A percentile compares a stretch with the other conserved stretches of the same genome.
Evolutionary conservation across 495 filamentous ascomycete genomes (phyloP).

Genomic region (Thozetella sp.): DNA sequence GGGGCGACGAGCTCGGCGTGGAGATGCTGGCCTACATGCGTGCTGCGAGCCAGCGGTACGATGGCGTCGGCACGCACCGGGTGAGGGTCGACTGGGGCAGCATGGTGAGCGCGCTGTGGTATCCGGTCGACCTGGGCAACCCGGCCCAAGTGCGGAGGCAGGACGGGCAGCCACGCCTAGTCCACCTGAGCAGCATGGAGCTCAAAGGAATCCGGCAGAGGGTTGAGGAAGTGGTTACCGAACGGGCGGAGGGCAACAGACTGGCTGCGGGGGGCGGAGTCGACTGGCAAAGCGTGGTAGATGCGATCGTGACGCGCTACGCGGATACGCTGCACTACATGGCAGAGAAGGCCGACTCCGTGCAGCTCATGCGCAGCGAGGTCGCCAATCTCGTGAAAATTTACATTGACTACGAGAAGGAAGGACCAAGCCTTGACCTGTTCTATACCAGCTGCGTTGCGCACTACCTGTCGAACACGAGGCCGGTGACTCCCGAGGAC

Average conservation of each 20-base stretch:
- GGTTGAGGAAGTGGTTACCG: slow-evolving; percentile 36
- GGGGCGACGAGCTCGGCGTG: background rate
- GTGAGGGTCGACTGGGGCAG: slow-evolving; percentile 60
- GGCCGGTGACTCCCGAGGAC: slow-evolving; percentile 31
- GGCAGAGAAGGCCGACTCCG: slow-evolving; percentile 28
- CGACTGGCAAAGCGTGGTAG: slow-evolving; percentile 63
- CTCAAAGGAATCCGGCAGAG: slow-evolving; percentile 42
- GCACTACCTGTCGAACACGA: slow-evolving; percentile 38
- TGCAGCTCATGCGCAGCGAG: slow-evolving; percentile 39
- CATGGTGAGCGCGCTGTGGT: slow-evolving; percentile 61
- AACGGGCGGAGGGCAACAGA: slow-evolving; percentile 6
- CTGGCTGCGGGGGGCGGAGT: slow-evolving; percentile 15
- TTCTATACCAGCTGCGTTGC: slow-evolving; percentile 50
- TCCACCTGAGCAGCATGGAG: slow-evolving; percentile 29
- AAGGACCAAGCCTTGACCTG: slow-evolving; percentile 30
- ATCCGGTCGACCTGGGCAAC: slow-evolving; percentile 56
- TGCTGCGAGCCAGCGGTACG: slow-evolving; percentile 57
- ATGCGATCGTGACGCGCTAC: slow-evolving; percentile 64
- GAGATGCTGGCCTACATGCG: slow-evolving; percentile 29
- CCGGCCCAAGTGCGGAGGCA: slow-evolving; percentile 28
- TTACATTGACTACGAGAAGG: slow-evolving; percentile 49
- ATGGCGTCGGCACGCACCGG: slow-evolving; percentile 55
- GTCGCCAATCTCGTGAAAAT: slow-evolving; percentile 45
- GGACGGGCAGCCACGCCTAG: slow-evolving; percentile 45
- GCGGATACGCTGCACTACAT: slow-evolving; percentile 52